Evolutionary conservation across 805 yeast genomes (phyloP).

Genomic region (Pichia cephalocereana): DNA sequence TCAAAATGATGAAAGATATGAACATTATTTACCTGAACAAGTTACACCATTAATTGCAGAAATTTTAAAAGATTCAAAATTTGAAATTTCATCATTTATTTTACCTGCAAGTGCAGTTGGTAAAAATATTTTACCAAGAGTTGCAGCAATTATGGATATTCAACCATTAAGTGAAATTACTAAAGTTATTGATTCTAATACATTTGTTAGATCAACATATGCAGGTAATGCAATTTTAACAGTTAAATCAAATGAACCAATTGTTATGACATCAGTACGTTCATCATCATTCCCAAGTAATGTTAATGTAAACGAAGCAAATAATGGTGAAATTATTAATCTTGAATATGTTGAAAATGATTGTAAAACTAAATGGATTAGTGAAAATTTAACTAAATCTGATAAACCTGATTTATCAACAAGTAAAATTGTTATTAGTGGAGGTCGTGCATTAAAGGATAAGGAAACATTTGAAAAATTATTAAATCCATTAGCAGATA

Average conservation of each 20-base stretch:
- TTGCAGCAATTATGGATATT: constrained; percentile 73
- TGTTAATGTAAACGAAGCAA: constrained; percentile 15
- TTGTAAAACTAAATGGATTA: constrained; percentile 52
- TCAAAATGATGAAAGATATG: constrained; percentile 49
- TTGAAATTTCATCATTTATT: constrained; percentile 58
- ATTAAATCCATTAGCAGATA: constrained; percentile 75
- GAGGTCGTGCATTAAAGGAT: constrained; percentile 89
- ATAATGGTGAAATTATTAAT: constrained; percentile 32
- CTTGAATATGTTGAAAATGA: constrained; percentile 32
- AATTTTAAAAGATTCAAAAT: constrained; percentile 35
- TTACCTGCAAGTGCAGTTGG: constrained; percentile 83
- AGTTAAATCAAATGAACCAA: constrained; percentile 57
- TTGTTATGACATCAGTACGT: constrained; percentile 69
- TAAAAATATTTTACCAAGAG: constrained; percentile 76
- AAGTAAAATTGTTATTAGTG: constrained; percentile 75
- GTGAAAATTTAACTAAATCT: constrained; percentile 63
- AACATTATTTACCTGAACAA: constrained; percentile 72
- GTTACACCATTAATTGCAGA: constrained; percentile 57
- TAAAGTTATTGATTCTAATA: constrained; percentile 52
- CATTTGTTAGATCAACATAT: constrained; percentile 88
- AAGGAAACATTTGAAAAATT: constrained; percentile 77
- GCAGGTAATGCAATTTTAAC: constrained; percentile 93
- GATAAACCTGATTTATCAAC: constrained; percentile 89
- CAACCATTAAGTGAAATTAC: constrained; percentile 85
- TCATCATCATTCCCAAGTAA: constrained; percentile 63